Evolutionary conservation across 768 basidiomycete species (phyloP).

Genomic region (Tricholoma furcatifolium): DNA sequence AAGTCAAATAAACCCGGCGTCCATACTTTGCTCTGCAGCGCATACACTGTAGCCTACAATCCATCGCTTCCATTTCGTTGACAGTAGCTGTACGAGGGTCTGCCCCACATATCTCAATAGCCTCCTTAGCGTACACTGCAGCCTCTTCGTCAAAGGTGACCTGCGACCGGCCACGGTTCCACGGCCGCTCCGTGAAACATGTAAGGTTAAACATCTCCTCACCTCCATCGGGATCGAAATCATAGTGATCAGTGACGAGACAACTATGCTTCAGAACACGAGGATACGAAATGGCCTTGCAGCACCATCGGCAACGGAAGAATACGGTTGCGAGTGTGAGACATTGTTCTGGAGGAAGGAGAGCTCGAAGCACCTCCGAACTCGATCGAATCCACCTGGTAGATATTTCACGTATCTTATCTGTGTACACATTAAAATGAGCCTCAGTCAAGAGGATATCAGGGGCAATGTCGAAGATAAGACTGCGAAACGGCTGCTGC

Average conservation of each 20-base stretch:
- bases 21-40: slow-evolving; percentile 23
- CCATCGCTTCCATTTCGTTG: slow-evolving; percentile 23
- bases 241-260: slow-evolving; percentile 6
- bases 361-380: slow-evolving; percentile 11
- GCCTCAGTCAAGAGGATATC: background rate
- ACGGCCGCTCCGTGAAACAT: slow-evolving; percentile 7
- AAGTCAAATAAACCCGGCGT: slow-evolving; percentile 29
- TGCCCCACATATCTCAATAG: slow-evolving; percentile 25
- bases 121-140: slow-evolving; percentile 17
- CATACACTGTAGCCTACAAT: slow-evolving; percentile 29
- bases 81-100: slow-evolving; percentile 22
- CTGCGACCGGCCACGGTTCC: slow-evolving; percentile 21
- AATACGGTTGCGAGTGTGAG: slow-evolving; percentile 30
- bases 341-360: slow-evolving; percentile 4
- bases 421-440: slow-evolving; percentile 10
- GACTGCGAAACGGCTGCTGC: slow-evolving; percentile 19
- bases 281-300: slow-evolving; percentile 30
- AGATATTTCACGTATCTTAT: slow-evolving; percentile 11
- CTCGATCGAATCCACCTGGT: slow-evolving; percentile 20
- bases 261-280: slow-evolving; percentile 29
- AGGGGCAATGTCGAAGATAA: slow-evolving; percentile 19
- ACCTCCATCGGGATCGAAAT: slow-evolving; percentile 1
- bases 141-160: slow-evolving; percentile 29
- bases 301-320: slow-evolving; percentile 33
- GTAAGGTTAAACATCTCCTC: slow-evolving; percentile 8